phyloP scores from a whole-genome alignment of 129 eudicot species.

The Flaveria robusta region DNA sequence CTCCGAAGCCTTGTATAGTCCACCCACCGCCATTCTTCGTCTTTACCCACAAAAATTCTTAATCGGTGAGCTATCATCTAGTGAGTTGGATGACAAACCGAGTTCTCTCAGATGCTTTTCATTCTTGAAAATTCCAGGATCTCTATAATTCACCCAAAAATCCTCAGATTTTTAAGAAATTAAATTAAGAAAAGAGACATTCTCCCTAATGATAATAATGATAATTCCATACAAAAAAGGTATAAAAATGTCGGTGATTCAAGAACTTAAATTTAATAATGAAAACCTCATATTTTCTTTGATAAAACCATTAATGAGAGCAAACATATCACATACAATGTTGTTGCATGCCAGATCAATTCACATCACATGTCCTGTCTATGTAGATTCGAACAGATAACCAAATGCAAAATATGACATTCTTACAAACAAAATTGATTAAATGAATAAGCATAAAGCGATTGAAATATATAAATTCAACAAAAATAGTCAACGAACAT shows the following conservation, averaged over 20 bases:
- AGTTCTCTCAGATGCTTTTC: not conserved
- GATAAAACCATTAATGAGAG: not conserved
- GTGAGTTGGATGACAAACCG: constrained; percentile 10
- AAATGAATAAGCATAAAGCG: not conserved
- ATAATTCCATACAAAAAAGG: not conserved
- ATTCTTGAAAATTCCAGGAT: constrained; percentile 28
- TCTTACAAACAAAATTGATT: not conserved
- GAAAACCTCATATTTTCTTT: not conserved
- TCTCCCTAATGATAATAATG: not conserved
- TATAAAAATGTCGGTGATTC: not conserved
- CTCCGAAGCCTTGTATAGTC: constrained; percentile 40
- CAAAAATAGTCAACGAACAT: not conserved
- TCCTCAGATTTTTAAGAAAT: constrained; percentile 4
- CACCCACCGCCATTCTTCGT: constrained; percentile 64
- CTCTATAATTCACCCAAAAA: constrained; percentile 13
- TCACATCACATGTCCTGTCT: constrained; percentile 25
- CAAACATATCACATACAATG: constrained; percentile 4
- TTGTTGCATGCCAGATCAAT: constrained; percentile 2
- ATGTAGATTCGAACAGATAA: not conserved
- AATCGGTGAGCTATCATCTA: constrained; percentile 13
- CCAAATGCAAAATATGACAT: not conserved
- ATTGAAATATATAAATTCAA: constrained; percentile 3
- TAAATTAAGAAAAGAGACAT: constrained; percentile 18
- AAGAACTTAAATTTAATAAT: not conserved
- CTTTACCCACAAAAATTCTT: constrained; percentile 23